These are phyloP conservation scores for Sporothrix pallida DNA, from an alignment of 2,329 filamentous ascomycete genomes.

Conservation along the genomic window DNA sequence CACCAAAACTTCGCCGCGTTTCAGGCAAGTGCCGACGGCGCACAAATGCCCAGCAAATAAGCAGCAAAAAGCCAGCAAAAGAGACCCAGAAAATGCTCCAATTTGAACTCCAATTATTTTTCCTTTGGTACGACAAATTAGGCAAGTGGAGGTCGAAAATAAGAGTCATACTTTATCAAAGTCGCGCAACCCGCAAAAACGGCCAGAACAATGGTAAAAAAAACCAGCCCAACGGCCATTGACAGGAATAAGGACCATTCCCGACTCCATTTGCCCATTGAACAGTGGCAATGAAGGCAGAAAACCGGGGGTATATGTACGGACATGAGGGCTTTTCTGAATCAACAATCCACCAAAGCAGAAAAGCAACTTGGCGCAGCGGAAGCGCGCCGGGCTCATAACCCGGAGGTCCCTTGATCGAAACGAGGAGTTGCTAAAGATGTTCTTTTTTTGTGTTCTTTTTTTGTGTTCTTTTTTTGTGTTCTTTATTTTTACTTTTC, in stretches of 20 bases:
- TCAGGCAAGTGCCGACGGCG: background rate
- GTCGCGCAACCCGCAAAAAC: slow-evolving; percentile 17
- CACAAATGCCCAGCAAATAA: too few species aligned
- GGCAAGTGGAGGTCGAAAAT: slow-evolving; percentile 25
- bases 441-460: slow-evolving; percentile 22
- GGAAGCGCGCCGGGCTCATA: slow-evolving; percentile 37
- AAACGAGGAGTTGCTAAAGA: slow-evolving; percentile 36
- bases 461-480: background rate
- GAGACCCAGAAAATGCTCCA: background rate
- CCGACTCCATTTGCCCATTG: background rate
- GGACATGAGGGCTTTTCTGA: background rate
- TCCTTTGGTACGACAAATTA: background rate
- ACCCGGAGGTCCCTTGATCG: slow-evolving; percentile 37
- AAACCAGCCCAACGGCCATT: slow-evolving; percentile 7
- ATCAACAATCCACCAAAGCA: slow-evolving; percentile 14
- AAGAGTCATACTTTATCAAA: slow-evolving; percentile 30
- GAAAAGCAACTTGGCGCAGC: slow-evolving; percentile 36
- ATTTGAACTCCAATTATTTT: background rate
- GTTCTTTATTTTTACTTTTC: background rate
- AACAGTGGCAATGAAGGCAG: too few species aligned
- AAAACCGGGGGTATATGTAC: background rate
- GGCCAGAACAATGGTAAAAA: slow-evolving; percentile 27
- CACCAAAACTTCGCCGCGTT: slow-evolving; percentile 6
- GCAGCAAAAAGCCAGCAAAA: background rate
- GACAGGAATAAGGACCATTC: background rate